Conservation (phyloP, 2,329 filamentous ascomycete genomes). For the Orbilia oligospora region DNA sequence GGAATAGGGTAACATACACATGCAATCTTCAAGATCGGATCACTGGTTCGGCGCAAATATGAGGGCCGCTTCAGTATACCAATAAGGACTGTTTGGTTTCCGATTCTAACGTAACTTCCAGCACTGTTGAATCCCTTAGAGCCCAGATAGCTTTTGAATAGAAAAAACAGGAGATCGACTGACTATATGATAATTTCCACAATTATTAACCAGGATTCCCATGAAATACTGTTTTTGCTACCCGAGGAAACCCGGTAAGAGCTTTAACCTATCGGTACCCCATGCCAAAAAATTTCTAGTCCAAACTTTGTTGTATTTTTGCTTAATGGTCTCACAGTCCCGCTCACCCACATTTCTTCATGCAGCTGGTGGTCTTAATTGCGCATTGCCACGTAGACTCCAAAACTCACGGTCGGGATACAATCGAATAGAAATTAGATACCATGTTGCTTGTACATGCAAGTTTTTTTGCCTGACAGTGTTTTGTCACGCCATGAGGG, state of each 20-base stretch:
- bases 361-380: slow-evolving; percentile 4
- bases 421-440: background rate
- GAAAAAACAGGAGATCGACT: background rate
- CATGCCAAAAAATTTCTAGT: background rate
- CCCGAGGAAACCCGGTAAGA: background rate
- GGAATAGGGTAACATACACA: background rate
- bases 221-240: background rate
- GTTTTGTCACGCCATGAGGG: slow-evolving; percentile 7
- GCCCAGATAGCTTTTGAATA: background rate
- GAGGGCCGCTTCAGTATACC: background rate
- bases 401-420: background rate
- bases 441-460: background rate
- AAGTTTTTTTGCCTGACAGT: slow-evolving; percentile 2
- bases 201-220: background rate
- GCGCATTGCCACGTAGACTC: slow-evolving; percentile 22
- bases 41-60: no score
- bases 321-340: background rate
- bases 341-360: background rate
- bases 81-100: background rate
- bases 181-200: background rate
- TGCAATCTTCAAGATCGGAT: no score
- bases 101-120: background rate
- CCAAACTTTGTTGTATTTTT: background rate
- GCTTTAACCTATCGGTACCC: background rate
- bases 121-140: background rate